phyloP scores from a whole-genome alignment of 495 filamentous ascomycete species.

The Penicillium argentinense region DNA sequence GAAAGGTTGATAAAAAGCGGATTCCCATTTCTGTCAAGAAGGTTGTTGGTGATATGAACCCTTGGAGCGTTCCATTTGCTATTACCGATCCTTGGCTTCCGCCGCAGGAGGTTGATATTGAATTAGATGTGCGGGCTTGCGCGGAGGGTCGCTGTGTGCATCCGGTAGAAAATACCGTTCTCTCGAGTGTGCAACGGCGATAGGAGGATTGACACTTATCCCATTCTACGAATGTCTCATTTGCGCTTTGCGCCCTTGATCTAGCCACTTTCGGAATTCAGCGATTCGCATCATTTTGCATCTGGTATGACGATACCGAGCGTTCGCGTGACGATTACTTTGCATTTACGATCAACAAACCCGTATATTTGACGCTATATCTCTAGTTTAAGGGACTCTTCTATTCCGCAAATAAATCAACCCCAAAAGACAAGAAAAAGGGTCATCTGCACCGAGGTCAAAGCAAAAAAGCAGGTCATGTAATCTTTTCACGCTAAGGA shows the following conservation, averaged over 20 bases:
- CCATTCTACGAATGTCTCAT: no score
- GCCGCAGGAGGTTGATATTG: slow-evolving; percentile 28
- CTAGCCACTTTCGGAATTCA: no score
- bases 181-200: no score
- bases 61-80: slow-evolving; percentile 11
- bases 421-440: background rate
- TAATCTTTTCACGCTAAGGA: slow-evolving; percentile 19
- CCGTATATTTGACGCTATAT: no score
- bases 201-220: background rate
- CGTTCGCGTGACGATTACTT: no score
- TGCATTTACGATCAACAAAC: no score
- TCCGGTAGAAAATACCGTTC: background rate
- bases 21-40: slow-evolving; percentile 17
- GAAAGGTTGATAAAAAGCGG: background rate
- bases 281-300: no score
- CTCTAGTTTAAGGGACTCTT: no score
- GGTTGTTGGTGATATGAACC: slow-evolving; percentile 18
- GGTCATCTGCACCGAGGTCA: background rate
- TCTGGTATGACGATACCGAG: no score
- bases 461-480: slow-evolving; percentile 10
- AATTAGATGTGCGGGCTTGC: slow-evolving; percentile 25
- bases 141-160: slow-evolving; percentile 26
- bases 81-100: slow-evolving; percentile 29
- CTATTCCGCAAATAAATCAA: no score
- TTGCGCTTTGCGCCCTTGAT: no score